Conservation (phyloP, 2,329 filamentous ascomycete species). For the Gyromitra esculenta region DNA sequence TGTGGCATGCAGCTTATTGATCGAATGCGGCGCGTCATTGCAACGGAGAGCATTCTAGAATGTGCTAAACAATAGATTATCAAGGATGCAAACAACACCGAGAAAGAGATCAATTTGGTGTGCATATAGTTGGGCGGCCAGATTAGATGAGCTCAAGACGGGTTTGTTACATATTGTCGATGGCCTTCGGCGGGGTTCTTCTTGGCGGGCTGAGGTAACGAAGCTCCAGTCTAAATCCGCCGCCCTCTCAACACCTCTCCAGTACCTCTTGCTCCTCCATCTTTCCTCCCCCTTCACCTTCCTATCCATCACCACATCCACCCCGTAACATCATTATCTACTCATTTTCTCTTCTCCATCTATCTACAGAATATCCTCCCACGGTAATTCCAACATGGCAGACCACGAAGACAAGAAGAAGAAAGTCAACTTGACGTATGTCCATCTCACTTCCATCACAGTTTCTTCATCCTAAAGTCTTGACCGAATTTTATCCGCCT, state of each 20-base stretch:
- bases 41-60: conserved; percentile 38
- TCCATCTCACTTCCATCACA: conserved; percentile 54
- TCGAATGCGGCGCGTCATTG: background rate
- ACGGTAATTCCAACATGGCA: conserved; percentile 54
- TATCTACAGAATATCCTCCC: conserved; percentile 36
- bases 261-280: conserved; percentile 43
- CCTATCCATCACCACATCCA: conserved; percentile 47
- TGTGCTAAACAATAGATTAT: conserved; percentile 20
- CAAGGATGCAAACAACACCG: conserved; percentile 29
- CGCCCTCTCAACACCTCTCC: conserved; percentile 46
- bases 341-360: conserved; percentile 36
- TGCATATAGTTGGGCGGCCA: conserved; percentile 24
- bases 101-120: conserved; percentile 33
- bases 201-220: conserved; percentile 53
- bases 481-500: conserved; percentile 22
- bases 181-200: conserved; percentile 52
- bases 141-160: conserved; percentile 22
- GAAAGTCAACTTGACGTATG: conserved; percentile 84
- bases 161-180: conserved; percentile 47
- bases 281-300: conserved; percentile 34
- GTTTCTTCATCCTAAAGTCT: conserved; percentile 42
- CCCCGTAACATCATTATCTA: conserved; percentile 34
- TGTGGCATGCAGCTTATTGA: conserved; percentile 33
- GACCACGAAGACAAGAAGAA: conserved; percentile 67
- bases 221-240: conserved; percentile 47